A percentile compares a stretch with the other conserved stretches of the same genome.
Evolutionary conservation across 345 rosid genomes (phyloP).

Genomic region (Brassica cretica): DNA sequence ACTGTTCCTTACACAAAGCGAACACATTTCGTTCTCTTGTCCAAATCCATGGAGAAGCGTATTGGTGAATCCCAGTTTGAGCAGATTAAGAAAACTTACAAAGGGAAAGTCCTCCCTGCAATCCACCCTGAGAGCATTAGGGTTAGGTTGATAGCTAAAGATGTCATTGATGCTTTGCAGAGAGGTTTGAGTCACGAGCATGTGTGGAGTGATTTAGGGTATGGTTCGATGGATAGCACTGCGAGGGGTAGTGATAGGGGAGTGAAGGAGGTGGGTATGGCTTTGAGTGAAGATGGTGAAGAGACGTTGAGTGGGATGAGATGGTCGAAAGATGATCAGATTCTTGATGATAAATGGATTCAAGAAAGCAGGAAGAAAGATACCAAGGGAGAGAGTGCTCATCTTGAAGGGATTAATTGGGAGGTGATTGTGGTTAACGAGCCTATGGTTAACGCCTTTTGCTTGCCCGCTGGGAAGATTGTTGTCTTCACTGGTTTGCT

Average conservation of each 20-base stretch:
- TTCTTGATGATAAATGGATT: constrained; percentile 91
- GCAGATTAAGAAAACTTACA: constrained; percentile 53
- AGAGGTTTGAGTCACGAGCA: constrained; percentile 75
- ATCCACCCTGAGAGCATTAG: constrained; percentile 83
- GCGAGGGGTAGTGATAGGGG: constrained; percentile 32
- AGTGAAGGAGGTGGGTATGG: constrained; percentile 47
- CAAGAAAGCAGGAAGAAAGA: constrained; percentile 68
- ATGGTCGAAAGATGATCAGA: constrained; percentile 73
- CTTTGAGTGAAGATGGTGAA: constrained; percentile 41
- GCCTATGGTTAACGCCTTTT: constrained; percentile 75
- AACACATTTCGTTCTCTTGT: constrained; percentile 74
- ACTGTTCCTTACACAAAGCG: constrained; percentile 85
- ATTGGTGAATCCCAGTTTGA: constrained; percentile 72
- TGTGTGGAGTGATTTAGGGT: constrained; percentile 69
- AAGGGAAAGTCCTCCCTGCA: constrained; percentile 75
- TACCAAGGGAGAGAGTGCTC: constrained; percentile 49
- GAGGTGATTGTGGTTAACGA: constrained; percentile 86
- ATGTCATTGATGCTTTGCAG: constrained; percentile 74
- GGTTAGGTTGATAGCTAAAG: constrained; percentile 66
- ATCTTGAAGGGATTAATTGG: constrained; percentile 85
- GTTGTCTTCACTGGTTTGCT: constrained; percentile 87
- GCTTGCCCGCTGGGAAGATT: constrained; percentile 90
- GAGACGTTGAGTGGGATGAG: constrained; percentile 26
- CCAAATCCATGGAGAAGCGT: constrained; percentile 60
- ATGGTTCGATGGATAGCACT: constrained; percentile 54